Base-by-base conservation (phyloP, 805 yeast species). In the Metschnikowia drakensbergensis region DNA sequence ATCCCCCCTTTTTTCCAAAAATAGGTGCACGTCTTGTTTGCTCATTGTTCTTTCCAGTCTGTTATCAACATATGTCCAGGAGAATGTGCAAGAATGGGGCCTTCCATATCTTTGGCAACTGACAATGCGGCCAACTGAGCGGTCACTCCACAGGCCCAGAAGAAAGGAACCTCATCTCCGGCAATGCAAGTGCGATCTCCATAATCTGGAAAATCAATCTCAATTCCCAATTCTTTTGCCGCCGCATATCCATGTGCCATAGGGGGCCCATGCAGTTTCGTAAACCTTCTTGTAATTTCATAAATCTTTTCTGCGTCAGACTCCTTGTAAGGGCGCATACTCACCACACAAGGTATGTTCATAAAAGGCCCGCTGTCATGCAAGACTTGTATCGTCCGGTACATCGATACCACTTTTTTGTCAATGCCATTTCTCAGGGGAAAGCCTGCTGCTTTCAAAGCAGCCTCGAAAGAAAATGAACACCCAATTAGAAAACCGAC, bases 101-200 rank as follows among this genome's bases (percentile, higher is more conserved):
- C 74, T 11, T 57, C 53, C 11, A 68, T 62, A 36, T 53, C 41
- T 10, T 51, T 52, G 13, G 66, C 69, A 7, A 57, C 55, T 25
- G 55, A 49, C 45, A 58, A 53, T 11, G 67, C 66, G 3, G 70
- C 72, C 3, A 57, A 38, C 49, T 70, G 74, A 3, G 76, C 73
- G 7, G 76, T 71, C 23, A 72, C 74, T 5, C 76, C 76, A 48
- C 76, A 72, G 1, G 67, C 76, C 76, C 76, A 72, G 47, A 72
- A 72, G 2, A 71, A 74, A 2, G 77, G 76, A 3, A 72, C 48
- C 45, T 72, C 75, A 38, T 60, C 72, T 0, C 57, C 64, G 7
- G 52, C 54, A 13, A 70, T 58, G 3, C 51, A 61, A 4, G 65
- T 58, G 1, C 62, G 34, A 11, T 68, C 71, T 5, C 76, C 75